Base-by-base conservation (phyloP, 2,329 filamentous ascomycete species). In the Verticillium isaacii region DNA sequence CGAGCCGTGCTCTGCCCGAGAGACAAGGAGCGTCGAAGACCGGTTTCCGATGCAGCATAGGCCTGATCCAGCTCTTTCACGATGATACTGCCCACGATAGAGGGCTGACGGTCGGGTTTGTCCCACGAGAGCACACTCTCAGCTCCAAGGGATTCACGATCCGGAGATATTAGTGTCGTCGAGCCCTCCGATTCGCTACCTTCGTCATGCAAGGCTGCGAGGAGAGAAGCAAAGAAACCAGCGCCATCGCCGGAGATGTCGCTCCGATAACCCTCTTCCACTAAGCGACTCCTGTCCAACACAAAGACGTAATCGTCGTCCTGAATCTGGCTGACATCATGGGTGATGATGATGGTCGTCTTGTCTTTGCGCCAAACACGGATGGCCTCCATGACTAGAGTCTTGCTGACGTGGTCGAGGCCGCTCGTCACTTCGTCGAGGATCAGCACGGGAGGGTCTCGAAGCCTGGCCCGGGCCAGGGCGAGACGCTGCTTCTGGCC, bases 311-410 rank as follows among this genome's bases (percentile, higher is more conserved):
- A 93, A 65, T 98, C 93, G 0, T 87, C 73, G 0, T 85, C 77
- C 5, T 77, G 73, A 11, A 98, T 94, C 66, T 94, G 90, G 0
- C 86, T 83, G 36, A 95, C 84, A 66, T 98, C 92, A 69, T 98
- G 94, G 0, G 95, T 97, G 68, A 98, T 94, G 66, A 98, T 86
- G 59, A 98, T 91, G 0, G 94, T 98, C 0, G 93, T 97, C 72
- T 91, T 95, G 0, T 85, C 89, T 39, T 77, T 78, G 25, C 95
- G 83, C 94, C 93, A 97, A 23, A 82, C 70, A 8, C 92, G 83
- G 59, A 97, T 89, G 0, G 88, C 85, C 52, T 90, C 85, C 81
- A 96, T 89, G 41, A 97, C 83, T 14, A 87, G 74, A 0, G 77
- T 77, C 64, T 89, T 84, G 61, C 84, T 93, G 11, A 83, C 80